A percentile compares a stretch with the other conserved stretches of the same genome.
These are phyloP conservation scores for Amanita subjunquillea DNA, from an alignment of 768 basidiomycete species.

Conservation along the genomic window DNA sequence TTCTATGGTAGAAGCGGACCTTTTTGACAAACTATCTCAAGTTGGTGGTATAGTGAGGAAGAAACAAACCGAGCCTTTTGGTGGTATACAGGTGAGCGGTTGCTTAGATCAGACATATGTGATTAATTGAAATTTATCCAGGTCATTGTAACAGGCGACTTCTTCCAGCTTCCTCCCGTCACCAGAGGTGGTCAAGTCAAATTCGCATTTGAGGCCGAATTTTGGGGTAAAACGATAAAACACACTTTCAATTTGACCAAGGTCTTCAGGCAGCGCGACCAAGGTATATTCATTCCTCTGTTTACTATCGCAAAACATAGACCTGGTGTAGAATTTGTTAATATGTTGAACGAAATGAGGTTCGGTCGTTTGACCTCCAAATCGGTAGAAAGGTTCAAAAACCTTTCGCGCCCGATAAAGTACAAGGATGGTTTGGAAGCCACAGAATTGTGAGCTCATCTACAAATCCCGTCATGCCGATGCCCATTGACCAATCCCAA, in stretches of 20 bases:
- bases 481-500: not conserved
- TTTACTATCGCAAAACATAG: not conserved
- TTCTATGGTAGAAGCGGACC: slow-evolving; percentile 91
- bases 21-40: slow-evolving; percentile 82
- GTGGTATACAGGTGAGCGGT: slow-evolving; percentile 74
- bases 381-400: slow-evolving; percentile 64
- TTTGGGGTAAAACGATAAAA: slow-evolving; percentile 66
- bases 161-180: slow-evolving; percentile 96
- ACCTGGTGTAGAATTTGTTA: slow-evolving; percentile 59
- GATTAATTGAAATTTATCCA: slow-evolving; percentile 16
- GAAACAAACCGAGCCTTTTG: slow-evolving; percentile 58
- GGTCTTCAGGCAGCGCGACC: slow-evolving; percentile 91
- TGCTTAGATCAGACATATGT: not conserved
- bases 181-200: slow-evolving; percentile 54
- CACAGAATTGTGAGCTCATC: slow-evolving; percentile 70
- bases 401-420: slow-evolving; percentile 55
- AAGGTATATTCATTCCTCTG: slow-evolving; percentile 40
- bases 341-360: slow-evolving; percentile 98
- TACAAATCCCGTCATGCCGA: not conserved
- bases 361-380: slow-evolving; percentile 60
- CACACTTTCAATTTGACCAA: slow-evolving; percentile 88
- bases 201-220: slow-evolving; percentile 86
- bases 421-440: slow-evolving; percentile 79
- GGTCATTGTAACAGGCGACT: slow-evolving; percentile 93
- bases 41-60: slow-evolving; percentile 61